These are phyloP conservation scores for Potentilla sterilis DNA, from an alignment of 306 rosid genomes.

Conservation along the genomic window DNA sequence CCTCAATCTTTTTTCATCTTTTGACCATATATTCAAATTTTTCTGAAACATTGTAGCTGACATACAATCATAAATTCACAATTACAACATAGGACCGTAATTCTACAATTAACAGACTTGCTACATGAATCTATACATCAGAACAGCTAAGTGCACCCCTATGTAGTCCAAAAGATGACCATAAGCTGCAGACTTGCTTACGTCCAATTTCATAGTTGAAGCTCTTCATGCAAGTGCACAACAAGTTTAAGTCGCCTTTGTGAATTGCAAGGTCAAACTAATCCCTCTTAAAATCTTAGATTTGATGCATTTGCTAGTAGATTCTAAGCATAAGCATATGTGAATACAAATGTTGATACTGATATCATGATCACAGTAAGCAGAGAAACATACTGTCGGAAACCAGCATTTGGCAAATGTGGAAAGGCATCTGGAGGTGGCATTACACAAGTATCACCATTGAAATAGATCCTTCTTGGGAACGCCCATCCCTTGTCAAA, in stretches of 20 bases:
- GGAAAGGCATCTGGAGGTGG: slow-evolving; percentile 95
- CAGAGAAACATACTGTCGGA: slow-evolving; percentile 35
- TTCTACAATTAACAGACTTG: slow-evolving; percentile 15
- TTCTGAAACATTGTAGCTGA: slow-evolving; percentile 19
- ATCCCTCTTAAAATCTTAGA: slow-evolving; percentile 13
- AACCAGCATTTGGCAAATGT: slow-evolving; percentile 59
- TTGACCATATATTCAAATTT: background rate
- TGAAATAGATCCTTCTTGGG: slow-evolving; percentile 79
- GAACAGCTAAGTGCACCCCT: slow-evolving; percentile 19
- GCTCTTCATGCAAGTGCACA: slow-evolving; percentile 17
- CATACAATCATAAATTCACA: slow-evolving; percentile 18
- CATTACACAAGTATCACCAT: slow-evolving; percentile 92
- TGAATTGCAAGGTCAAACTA: slow-evolving; percentile 29
- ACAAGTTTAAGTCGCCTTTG: slow-evolving; percentile 19
- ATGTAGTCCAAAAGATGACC: slow-evolving; percentile 4
- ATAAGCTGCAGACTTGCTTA: slow-evolving; percentile 10
- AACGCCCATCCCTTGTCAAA: slow-evolving; percentile 94
- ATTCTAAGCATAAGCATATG: slow-evolving; percentile 32
- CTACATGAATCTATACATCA: slow-evolving; percentile 14
- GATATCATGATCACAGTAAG: slow-evolving; percentile 37
- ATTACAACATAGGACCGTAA: slow-evolving; percentile 14
- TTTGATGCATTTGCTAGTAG: background rate
- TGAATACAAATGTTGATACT: slow-evolving; percentile 37
- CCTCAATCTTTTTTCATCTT: background rate
- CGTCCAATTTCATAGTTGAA: slow-evolving; percentile 21